Evolutionary conservation across 331 rosid genomes (phyloP).

Genomic region (Quercus lobata): DNA sequence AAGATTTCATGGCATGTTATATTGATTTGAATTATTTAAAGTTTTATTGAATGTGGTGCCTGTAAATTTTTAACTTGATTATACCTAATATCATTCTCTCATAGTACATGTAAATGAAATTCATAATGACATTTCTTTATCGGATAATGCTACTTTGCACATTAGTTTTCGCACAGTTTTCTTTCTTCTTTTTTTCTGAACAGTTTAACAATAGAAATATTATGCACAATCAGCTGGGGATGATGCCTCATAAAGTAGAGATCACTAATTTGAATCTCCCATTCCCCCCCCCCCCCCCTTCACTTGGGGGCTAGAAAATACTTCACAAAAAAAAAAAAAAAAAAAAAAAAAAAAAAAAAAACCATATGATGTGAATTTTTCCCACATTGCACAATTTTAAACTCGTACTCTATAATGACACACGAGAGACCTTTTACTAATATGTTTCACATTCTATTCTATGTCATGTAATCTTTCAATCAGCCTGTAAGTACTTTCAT

Average conservation of each 20-base stretch:
- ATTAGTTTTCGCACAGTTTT: background rate
- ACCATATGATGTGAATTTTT: background rate
- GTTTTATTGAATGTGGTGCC: background rate
- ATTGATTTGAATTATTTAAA: background rate
- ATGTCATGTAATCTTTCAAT: slow-evolving; percentile 5
- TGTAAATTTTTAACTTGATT: background rate
- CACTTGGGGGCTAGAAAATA: too few species aligned
- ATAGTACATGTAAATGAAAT: background rate
- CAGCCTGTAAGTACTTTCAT: slow-evolving; percentile 14
- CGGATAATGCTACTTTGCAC: background rate
- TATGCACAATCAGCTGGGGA: background rate
- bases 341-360: too few species aligned
- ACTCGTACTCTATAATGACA: background rate
- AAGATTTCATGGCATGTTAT: background rate
- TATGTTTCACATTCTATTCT: slow-evolving; percentile 7
- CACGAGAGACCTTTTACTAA: background rate
- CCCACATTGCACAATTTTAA: background rate
- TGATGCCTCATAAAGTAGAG: too few species aligned
- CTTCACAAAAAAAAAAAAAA: too few species aligned
- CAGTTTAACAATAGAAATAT: background rate
- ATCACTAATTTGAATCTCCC: too few species aligned
- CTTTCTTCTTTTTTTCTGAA: background rate
- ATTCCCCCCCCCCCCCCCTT: too few species aligned
- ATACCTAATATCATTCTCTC: background rate
- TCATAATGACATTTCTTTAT: background rate